Percentiles rank a stretch among this genome's conserved stretches.
These are phyloP conservation scores for Gloeophyllum trabeum DNA, from an alignment of 768 basidiomycete species.

Conservation along the genomic window DNA sequence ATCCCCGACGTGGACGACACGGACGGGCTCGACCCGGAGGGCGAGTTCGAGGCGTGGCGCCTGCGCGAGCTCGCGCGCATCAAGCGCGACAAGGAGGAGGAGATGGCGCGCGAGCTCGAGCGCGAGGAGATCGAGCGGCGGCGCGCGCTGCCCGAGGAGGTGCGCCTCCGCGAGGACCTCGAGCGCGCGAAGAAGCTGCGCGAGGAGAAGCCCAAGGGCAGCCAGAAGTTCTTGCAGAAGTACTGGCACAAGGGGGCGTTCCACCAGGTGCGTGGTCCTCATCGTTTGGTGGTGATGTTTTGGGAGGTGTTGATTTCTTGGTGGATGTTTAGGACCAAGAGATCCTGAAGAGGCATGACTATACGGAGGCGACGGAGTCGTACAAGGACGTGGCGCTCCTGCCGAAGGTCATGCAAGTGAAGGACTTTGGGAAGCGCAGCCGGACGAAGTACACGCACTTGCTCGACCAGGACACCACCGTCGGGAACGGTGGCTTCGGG, in stretches of 20 bases:
- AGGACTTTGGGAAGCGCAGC: slow-evolving; percentile 87
- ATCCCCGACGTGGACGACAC: slow-evolving; percentile 90
- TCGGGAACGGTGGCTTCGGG: slow-evolving; percentile 50
- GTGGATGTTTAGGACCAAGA: slow-evolving; percentile 61
- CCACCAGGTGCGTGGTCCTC: slow-evolving; percentile 58
- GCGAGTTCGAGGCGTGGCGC: slow-evolving; percentile 95
- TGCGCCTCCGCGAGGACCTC: slow-evolving; percentile 85
- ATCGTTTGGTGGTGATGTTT: not conserved
- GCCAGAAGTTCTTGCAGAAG: slow-evolving; percentile 91
- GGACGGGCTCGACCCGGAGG: slow-evolving; percentile 81
- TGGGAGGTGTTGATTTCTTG: slow-evolving; percentile 2
- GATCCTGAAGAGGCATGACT: slow-evolving; percentile 75
- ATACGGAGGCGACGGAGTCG: slow-evolving; percentile 80
- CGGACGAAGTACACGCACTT: slow-evolving; percentile 96
- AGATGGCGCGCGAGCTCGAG: slow-evolving; percentile 71
- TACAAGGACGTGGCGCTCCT: slow-evolving; percentile 81
- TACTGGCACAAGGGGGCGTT: slow-evolving; percentile 99
- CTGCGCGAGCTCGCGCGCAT: slow-evolving; percentile 88
- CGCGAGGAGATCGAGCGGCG: slow-evolving; percentile 86
- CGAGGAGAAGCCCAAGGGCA: slow-evolving; percentile 83
- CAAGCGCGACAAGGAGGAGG: slow-evolving; percentile 88
- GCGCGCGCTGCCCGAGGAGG: slow-evolving; percentile 87
- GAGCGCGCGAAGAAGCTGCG: slow-evolving; percentile 75
- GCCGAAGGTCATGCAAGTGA: slow-evolving; percentile 95
- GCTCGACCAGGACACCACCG: slow-evolving; percentile 87